Evolutionary conservation across 2,329 filamentous ascomycete genomes (phyloP).

Genomic region (Dendryphion nanum): DNA sequence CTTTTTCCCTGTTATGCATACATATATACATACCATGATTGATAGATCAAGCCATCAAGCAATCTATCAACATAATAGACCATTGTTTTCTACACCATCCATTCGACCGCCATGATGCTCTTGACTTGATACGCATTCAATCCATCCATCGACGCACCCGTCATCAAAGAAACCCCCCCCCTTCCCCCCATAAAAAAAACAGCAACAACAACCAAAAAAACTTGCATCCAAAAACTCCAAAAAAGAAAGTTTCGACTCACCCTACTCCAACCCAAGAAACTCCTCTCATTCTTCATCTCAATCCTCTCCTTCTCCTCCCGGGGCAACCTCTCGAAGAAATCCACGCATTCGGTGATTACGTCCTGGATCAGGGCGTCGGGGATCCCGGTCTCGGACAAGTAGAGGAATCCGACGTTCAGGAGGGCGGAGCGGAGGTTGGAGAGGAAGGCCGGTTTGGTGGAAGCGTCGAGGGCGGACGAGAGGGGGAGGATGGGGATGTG

Average conservation of each 20-base stretch:
- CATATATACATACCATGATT: too few relatives aligned
- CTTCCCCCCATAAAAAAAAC: neutral
- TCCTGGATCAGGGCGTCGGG: conserved; percentile 61
- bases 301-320: conserved; percentile 68
- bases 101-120: too few relatives aligned
- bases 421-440: conserved; percentile 69
- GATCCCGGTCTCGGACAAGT: conserved; percentile 68
- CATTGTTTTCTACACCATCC: too few relatives aligned
- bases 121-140: too few relatives aligned
- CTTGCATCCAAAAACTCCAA: too few relatives aligned
- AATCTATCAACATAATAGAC: too few relatives aligned
- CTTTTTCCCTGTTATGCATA: too few relatives aligned
- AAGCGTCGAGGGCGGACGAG: conserved; percentile 61
- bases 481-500: conserved; percentile 77
- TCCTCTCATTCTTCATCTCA: conserved; percentile 52
- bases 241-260: conserved; percentile 29
- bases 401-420: conserved; percentile 85
- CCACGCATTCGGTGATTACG: conserved; percentile 66
- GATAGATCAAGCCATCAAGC: too few relatives aligned
- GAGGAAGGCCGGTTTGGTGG: conserved; percentile 73
- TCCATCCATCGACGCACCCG: too few relatives aligned
- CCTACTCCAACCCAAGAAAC: conserved; percentile 48
- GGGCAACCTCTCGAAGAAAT: conserved; percentile 72
- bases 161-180: neutral
- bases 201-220: neutral